Percentiles rank a stretch among this genome's conserved stretches.
Evolutionary conservation across 306 rosid genomes (phyloP).

Genomic region (Boehmeria nivea): DNA sequence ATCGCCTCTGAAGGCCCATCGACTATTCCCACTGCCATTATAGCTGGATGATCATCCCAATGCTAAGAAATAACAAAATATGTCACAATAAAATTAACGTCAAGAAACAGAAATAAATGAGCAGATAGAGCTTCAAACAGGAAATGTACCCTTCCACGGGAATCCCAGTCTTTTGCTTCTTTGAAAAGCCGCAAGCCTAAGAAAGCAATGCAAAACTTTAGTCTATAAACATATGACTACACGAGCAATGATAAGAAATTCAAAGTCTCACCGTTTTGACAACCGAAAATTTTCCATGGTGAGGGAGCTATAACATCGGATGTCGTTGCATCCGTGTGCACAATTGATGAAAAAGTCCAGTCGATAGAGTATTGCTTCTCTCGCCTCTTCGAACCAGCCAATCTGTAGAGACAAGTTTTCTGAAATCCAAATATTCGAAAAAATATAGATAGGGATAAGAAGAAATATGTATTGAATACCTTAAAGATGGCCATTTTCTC

Average conservation of each 20-base stretch:
- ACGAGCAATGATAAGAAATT: conserved; percentile 17
- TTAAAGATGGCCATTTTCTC: conserved; percentile 44
- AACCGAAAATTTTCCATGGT: conserved; percentile 90
- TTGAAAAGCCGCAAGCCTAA: conserved; percentile 82
- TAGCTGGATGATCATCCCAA: conserved; percentile 81
- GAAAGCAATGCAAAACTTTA: conserved; percentile 15
- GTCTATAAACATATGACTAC: not conserved
- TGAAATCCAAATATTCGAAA: conserved; percentile 1
- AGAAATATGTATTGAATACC: conserved; percentile 25
- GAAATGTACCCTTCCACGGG: conserved; percentile 51
- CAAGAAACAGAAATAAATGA: conserved; percentile 16
- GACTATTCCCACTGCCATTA: conserved; percentile 87
- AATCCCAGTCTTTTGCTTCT: conserved; percentile 71
- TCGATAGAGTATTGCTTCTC: conserved; percentile 42
- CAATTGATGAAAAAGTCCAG: conserved; percentile 36
- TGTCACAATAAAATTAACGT: not conserved
- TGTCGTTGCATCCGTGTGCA: conserved; percentile 54
- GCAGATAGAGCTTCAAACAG: conserved; percentile 9
- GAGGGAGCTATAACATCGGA: conserved; percentile 84
- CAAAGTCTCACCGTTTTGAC: conserved; percentile 64
- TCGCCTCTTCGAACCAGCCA: conserved; percentile 44
- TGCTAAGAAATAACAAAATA: conserved; percentile 36
- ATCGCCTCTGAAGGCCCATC: conserved; percentile 83
- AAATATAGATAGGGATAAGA: not conserved
- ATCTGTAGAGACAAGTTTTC: conserved; percentile 34